phyloP scores from a whole-genome alignment of 208 protist species.

The Acanthamoeba divionensis region DNA sequence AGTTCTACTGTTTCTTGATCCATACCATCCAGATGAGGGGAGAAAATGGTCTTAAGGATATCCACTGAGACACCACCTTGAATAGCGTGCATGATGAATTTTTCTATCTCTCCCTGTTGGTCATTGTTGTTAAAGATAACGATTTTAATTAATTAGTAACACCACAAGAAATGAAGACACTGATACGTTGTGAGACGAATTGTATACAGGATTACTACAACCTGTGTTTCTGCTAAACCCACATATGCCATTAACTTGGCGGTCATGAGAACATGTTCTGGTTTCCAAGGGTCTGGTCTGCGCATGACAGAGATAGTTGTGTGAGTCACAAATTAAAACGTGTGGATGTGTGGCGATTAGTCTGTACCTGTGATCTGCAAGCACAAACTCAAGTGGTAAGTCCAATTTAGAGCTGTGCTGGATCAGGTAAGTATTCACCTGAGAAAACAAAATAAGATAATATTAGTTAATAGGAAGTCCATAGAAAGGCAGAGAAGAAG shows the following conservation, averaged over 20 bases:
- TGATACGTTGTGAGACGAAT: no score
- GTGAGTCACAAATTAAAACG: neutral
- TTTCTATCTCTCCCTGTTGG: neutral
- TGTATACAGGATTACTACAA: no score
- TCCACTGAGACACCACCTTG: neutral
- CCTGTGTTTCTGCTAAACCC: conserved; percentile 16
- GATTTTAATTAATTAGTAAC: neutral
- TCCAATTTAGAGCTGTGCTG: neutral
- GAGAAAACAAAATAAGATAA: no score
- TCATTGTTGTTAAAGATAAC: neutral
- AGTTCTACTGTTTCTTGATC: neutral
- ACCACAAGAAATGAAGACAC: no score
- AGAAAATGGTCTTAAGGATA: neutral
- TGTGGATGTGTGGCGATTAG: no score
- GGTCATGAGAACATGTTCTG: neutral
- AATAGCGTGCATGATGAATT: neutral
- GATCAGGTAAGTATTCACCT: neutral
- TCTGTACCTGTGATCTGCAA: neutral
- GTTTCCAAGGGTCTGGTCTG: neutral
- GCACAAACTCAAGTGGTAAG: neutral
- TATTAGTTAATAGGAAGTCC: no score
- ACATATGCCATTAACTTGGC: conserved; percentile 45
- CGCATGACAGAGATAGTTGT: no score
- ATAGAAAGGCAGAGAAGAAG: no score
- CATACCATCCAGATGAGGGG: neutral